Conservation (phyloP, 2,329 filamentous ascomycete species). For the Epichloe amarillans region DNA sequence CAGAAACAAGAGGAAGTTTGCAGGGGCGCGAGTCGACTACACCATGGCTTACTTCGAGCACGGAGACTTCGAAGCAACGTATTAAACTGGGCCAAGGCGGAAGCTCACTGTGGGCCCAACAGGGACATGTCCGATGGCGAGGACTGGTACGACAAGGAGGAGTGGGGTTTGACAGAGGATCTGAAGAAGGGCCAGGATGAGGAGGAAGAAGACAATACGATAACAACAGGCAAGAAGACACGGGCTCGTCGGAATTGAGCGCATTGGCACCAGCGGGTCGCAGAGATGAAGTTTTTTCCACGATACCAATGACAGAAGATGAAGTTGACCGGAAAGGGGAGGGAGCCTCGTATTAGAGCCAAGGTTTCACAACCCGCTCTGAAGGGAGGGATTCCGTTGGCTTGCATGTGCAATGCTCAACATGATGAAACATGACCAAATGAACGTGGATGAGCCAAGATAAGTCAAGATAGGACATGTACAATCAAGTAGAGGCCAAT, state of each 20-base stretch:
- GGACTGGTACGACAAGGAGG: constrained; percentile 77
- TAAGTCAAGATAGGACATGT: too few species aligned
- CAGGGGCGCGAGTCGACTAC: constrained; percentile 53
- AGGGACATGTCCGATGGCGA: constrained; percentile 76
- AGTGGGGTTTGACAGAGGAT: constrained; percentile 62
- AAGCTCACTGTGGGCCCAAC: constrained; percentile 53
- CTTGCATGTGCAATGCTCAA: too few species aligned
- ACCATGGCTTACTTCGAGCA: constrained; percentile 57
- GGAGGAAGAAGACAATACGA: constrained; percentile 63
- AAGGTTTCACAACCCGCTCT: too few species aligned
- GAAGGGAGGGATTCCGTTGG: too few species aligned
- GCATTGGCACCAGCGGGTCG: background rate
- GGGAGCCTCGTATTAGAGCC: background rate
- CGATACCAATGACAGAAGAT: background rate
- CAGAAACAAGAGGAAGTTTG: constrained; percentile 81
- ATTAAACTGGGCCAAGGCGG: constrained; percentile 63
- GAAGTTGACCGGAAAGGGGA: background rate
- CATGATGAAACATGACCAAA: too few species aligned
- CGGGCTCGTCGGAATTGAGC: constrained; percentile 32
- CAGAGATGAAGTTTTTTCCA: background rate
- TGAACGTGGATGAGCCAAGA: too few species aligned
- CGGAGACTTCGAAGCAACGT: constrained; percentile 60
- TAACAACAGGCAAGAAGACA: constrained; percentile 47
- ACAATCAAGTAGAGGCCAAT: too few species aligned
- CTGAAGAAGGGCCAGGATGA: constrained; percentile 72